Conservation (phyloP, 2,329 filamentous ascomycete species). For the Colletotrichum gigasporum region DNA sequence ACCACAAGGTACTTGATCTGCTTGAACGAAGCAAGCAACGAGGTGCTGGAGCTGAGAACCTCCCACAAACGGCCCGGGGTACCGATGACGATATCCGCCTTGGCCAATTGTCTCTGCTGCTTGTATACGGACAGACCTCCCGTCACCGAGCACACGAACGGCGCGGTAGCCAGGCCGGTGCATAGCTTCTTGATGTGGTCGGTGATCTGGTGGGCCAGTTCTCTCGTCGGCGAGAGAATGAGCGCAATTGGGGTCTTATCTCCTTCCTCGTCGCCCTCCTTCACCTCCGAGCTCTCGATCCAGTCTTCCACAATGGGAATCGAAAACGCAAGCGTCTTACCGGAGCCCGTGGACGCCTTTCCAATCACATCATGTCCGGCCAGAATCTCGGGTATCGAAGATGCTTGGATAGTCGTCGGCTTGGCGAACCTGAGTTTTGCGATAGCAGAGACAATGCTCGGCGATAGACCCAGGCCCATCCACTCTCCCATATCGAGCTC, state of each 20-base stretch:
- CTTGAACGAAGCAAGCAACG: conserved; percentile 76
- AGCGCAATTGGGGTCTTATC: conserved; percentile 72
- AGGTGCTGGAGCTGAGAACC: conserved; percentile 79
- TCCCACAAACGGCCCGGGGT: conserved; percentile 97
- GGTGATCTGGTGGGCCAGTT: conserved; percentile 90
- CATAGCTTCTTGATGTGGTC: conserved; percentile 84
- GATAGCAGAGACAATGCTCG: conserved; percentile 76
- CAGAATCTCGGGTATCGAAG: conserved; percentile 83
- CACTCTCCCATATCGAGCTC: conserved; percentile 81
- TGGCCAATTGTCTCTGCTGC: conserved; percentile 84
- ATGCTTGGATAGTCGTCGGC: conserved; percentile 84
- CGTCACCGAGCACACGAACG: conserved; percentile 87
- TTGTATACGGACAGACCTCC: conserved; percentile 95
- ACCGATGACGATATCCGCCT: conserved; percentile 91
- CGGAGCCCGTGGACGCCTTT: conserved; percentile 95
- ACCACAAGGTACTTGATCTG: conserved; percentile 84
- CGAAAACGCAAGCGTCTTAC: conserved; percentile 94
- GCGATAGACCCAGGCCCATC: conserved; percentile 77
- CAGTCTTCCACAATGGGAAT: conserved; percentile 92
- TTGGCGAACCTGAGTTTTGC: conserved; percentile 81
- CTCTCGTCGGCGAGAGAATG: conserved; percentile 89
- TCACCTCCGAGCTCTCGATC: conserved; percentile 56
- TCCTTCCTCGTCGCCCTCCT: conserved; percentile 39
- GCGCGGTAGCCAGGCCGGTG: conserved; percentile 64
- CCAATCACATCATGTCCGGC: conserved; percentile 91